These are phyloP conservation scores for Corchorus capsularis DNA, from an alignment of 345 rosid genomes.

Conservation along the genomic window DNA sequence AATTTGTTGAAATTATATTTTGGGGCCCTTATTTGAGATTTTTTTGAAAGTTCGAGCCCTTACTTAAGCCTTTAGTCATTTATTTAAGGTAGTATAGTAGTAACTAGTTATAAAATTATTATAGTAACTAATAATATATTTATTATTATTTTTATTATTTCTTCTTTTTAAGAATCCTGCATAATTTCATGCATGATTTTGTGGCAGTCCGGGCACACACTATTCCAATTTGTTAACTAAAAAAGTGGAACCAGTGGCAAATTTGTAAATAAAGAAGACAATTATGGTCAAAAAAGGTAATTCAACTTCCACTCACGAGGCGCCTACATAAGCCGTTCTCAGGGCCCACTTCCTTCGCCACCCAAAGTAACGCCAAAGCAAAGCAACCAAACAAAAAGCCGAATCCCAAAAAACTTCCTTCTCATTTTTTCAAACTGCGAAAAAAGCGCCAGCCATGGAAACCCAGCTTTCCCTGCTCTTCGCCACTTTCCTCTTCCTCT, in stretches of 20 bases:
- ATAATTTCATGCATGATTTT: background rate
- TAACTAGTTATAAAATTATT: too few species aligned
- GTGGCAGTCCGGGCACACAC: background rate
- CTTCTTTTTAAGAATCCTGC: background rate
- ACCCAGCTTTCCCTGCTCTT: conserved; percentile 28
- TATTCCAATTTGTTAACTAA: background rate
- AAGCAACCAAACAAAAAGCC: background rate
- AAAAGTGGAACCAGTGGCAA: background rate
- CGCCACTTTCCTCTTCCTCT: conserved; percentile 31
- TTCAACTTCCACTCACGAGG: background rate
- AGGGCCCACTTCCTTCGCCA: background rate
- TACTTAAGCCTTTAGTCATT: too few species aligned
- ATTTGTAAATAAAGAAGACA: background rate
- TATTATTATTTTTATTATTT: background rate
- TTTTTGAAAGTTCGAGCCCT: too few species aligned
- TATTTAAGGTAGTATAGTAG: too few species aligned
- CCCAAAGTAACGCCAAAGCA: background rate
- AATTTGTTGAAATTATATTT: too few species aligned
- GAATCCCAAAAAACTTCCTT: background rate
- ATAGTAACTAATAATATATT: too few species aligned
- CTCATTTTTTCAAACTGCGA: background rate
- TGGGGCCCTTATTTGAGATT: too few species aligned
- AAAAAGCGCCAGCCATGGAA: conserved; percentile 24
- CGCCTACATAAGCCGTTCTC: conserved; percentile 6
- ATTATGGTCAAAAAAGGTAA: background rate